These are phyloP conservation scores for Fraxinus ornus DNA, from an alignment of 305 asterid species.

Conservation along the genomic window DNA sequence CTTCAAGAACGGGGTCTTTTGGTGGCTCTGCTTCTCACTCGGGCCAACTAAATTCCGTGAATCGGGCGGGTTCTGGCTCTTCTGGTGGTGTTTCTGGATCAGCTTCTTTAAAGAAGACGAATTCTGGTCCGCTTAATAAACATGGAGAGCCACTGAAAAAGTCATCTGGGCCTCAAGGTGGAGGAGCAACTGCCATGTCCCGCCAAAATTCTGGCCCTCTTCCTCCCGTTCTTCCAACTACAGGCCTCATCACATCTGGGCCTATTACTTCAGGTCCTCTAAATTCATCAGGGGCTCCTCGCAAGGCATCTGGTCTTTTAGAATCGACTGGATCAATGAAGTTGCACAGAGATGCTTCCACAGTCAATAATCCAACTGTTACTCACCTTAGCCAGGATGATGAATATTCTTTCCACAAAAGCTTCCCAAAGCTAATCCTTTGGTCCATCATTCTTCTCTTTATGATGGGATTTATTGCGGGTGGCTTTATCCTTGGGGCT, in stretches of 20 bases:
- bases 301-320: slow-evolving; percentile 69
- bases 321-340: slow-evolving; percentile 64
- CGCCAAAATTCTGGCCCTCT: slow-evolving; percentile 78
- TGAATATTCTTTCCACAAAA: slow-evolving; percentile 61
- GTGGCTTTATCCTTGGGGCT: slow-evolving; percentile 72
- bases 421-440: slow-evolving; percentile 63
- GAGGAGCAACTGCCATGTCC: slow-evolving; percentile 47
- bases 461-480: slow-evolving; percentile 83
- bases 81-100: slow-evolving; percentile 50
- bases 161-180: slow-evolving; percentile 71
- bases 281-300: slow-evolving; percentile 67
- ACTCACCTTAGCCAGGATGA: slow-evolving; percentile 60
- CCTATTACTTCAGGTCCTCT: slow-evolving; percentile 78
- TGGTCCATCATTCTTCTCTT: slow-evolving; percentile 73
- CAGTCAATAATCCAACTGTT: slow-evolving; percentile 58
- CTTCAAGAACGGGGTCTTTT: slow-evolving; percentile 67
- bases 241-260: slow-evolving; percentile 79
- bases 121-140: slow-evolving; percentile 73
- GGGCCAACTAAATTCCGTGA: slow-evolving; percentile 56
- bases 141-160: slow-evolving; percentile 76
- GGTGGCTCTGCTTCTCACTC: slow-evolving; percentile 62
- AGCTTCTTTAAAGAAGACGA: slow-evolving; percentile 63
- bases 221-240: slow-evolving; percentile 71
- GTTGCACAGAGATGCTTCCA: slow-evolving; percentile 37
- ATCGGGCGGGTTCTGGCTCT: slow-evolving; percentile 36